Base-by-base conservation (phyloP, 1,284 basidiomycete genomes). In the Cutaneotrichosporon sp. region DNA sequence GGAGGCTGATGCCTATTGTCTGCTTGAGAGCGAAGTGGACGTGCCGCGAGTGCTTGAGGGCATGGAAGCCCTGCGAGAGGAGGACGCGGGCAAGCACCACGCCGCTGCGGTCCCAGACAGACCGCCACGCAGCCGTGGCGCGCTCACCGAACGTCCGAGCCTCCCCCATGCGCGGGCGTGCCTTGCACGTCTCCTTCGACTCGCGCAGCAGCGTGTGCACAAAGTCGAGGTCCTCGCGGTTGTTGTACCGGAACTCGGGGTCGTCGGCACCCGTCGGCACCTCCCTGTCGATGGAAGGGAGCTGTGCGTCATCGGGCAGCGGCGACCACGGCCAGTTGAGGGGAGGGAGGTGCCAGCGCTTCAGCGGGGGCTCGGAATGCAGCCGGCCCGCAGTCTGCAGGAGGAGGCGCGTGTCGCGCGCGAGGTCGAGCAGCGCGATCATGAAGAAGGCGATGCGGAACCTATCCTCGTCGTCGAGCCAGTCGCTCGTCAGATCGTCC, bases 1-100 rank as follows among this genome's bases (percentile, higher is more conserved):
- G 67, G 6, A 83, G 69, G 9, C 72, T 70, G 13, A 82, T 77
- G 2, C 82, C 82, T 0, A 74, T 51, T 0, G 79, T 75, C 16
- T 82, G 72, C 65, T 83, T 83, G 65, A 81, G 31, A 1, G 74
- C 77, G 55, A 81, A 82, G 25, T 74, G 72, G 16, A 80, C 68
- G 66, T 83, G 81, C 22, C 75, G 76, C 8, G 80, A 81, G 54
- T 78, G 77, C 53, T 75, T 76, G n/a, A 79, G 33, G 4, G 47
- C 38, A 29, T 74, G 72, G 6, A 77, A 50, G 4, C 63, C 58
- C 18, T 68, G 64, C n/a, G 77, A 78, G 1, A 78, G 22, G 24
- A 58, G 56, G 14, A 79, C 68, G 10, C 77, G 70, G 3, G 53
- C 61, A 29, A 56, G 56, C 4, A 78, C 63, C 8, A 74, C 67